Conservation (phyloP, 345 rosid genomes). For the Acer campestre region DNA sequence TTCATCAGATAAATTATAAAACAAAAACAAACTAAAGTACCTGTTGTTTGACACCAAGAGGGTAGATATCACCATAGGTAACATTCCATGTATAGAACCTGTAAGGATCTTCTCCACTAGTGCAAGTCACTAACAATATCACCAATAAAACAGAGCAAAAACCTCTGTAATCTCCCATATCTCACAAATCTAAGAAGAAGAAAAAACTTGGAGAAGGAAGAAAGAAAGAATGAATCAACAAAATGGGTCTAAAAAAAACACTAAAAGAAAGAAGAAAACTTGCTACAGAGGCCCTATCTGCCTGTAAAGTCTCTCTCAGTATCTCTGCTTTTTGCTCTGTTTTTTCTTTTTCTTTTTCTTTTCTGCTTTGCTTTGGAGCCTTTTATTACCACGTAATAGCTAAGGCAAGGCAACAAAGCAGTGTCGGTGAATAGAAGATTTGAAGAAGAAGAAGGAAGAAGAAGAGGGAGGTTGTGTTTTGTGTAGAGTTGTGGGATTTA, state of each 20-base stretch:
- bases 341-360: not conserved
- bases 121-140: slow-evolving; percentile 24
- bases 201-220: not conserved
- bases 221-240: not conserved
- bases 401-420: not conserved
- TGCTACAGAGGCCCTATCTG: not conserved
- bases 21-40: slow-evolving; percentile 18
- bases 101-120: slow-evolving; percentile 62
- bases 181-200: not conserved
- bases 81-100: slow-evolving; percentile 69
- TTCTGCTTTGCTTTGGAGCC: slow-evolving; percentile 21
- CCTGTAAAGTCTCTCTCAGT: slow-evolving; percentile 23
- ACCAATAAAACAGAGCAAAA: slow-evolving; percentile 21
- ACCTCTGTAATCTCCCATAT: slow-evolving; percentile 31
- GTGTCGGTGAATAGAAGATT: slow-evolving; percentile 27
- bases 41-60: slow-evolving; percentile 71
- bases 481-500: not conserved
- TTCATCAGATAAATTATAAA: not conserved
- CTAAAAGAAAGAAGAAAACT: slow-evolving; percentile 11
- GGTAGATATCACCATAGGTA: slow-evolving; percentile 66
- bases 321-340: not conserved
- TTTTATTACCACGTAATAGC: not conserved
- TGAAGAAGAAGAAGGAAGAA: not conserved
- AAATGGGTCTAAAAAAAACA: slow-evolving; percentile 8
- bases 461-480: not conserved